Conservation (phyloP, 805 yeast species). For the Yamadazyma olivae region DNA sequence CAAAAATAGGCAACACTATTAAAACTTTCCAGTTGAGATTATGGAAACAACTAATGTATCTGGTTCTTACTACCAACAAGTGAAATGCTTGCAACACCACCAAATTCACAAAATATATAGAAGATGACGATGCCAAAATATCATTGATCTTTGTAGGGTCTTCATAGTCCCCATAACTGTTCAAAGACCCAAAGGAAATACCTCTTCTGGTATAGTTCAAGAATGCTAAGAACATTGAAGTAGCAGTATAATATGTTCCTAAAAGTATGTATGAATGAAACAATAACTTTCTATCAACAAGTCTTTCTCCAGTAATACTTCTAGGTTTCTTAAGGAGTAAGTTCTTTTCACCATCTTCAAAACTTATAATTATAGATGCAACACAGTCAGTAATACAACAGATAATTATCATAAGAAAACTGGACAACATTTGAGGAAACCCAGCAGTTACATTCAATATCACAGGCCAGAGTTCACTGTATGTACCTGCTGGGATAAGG, state of each 20-base stretch:
- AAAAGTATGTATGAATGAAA: slow-evolving; percentile 41
- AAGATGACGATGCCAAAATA: slow-evolving; percentile 25
- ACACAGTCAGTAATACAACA: slow-evolving; percentile 47
- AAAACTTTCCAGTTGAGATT: slow-evolving; percentile 36
- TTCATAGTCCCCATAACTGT: slow-evolving; percentile 32
- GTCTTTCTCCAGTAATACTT: slow-evolving; percentile 35
- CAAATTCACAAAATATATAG: slow-evolving; percentile 45
- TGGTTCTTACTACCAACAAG: slow-evolving; percentile 40
- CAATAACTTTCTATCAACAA: slow-evolving; percentile 37
- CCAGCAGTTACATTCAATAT: slow-evolving; percentile 47
- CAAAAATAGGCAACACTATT: slow-evolving; percentile 31
- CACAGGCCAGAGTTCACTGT: slow-evolving; percentile 50
- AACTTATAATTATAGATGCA: slow-evolving; percentile 42
- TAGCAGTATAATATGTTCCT: slow-evolving; percentile 40
- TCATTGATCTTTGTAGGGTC: slow-evolving; percentile 1
- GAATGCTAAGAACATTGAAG: slow-evolving; percentile 39
- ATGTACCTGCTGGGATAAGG: slow-evolving; percentile 50
- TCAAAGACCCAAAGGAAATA: slow-evolving; percentile 28
- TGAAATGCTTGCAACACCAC: slow-evolving; percentile 48
- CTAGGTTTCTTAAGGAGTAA: slow-evolving; percentile 41
- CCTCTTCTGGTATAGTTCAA: slow-evolving; percentile 35
- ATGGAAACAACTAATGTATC: slow-evolving; percentile 39
- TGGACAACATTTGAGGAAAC: slow-evolving; percentile 45
- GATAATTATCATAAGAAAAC: slow-evolving; percentile 49
- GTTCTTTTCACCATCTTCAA: slow-evolving; percentile 42